Evolutionary conservation across 768 basidiomycete species (phyloP).

Genomic region (Suillus lakei): DNA sequence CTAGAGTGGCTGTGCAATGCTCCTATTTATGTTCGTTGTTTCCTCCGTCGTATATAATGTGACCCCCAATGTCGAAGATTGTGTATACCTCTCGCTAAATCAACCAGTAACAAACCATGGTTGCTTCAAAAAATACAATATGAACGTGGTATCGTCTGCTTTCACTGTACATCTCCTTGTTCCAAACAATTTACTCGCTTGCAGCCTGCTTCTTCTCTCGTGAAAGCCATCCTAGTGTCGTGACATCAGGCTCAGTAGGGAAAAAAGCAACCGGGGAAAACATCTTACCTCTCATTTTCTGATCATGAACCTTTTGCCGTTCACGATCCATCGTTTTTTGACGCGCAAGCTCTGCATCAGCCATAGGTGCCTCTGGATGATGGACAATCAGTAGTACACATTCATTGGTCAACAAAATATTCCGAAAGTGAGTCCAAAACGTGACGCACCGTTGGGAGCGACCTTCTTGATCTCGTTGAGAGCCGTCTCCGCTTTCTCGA

Average conservation of each 20-base stretch:
- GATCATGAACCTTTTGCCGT: constrained; percentile 64
- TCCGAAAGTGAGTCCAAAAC: neutral
- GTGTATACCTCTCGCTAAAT: neutral
- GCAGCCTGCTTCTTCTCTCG: constrained; percentile 32
- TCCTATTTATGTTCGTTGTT: no score
- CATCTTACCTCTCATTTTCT: constrained; percentile 72
- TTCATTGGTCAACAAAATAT: neutral
- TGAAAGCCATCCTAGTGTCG: constrained; percentile 35
- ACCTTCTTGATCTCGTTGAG: constrained; percentile 68
- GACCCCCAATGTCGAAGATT: neutral
- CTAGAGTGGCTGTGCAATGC: neutral
- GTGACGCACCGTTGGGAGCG: constrained; percentile 57
- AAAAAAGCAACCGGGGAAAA: neutral
- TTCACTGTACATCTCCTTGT: neutral
- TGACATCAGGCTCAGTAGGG: constrained; percentile 6
- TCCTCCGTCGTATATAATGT: no score
- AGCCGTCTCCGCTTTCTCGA: constrained; percentile 71
- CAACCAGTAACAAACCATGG: neutral
- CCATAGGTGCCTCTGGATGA: constrained; percentile 54
- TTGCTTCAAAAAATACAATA: constrained; percentile 8
- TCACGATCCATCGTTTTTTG: constrained; percentile 68
- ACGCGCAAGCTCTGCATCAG: constrained; percentile 67
- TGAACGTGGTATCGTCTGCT: constrained; percentile 25
- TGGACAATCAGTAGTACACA: neutral
- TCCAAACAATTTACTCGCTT: neutral